Evolutionary conservation across 2,329 filamentous ascomycete species (phyloP).

Genomic region (Cercospora beticola): DNA sequence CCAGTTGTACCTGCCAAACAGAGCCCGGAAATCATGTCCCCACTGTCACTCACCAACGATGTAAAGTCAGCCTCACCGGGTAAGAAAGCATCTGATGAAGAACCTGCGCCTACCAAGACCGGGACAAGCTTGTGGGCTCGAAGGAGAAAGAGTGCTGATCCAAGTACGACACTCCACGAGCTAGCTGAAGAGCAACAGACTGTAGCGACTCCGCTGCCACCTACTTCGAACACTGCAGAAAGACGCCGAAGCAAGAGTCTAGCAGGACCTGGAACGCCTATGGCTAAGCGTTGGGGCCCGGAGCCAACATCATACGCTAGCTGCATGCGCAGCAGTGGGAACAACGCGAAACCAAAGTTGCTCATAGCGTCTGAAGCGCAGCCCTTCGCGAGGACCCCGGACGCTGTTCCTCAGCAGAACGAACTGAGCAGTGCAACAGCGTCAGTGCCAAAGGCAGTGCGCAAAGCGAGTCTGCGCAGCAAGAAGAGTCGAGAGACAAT

Average conservation of each 20-base stretch:
- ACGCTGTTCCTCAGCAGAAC: slow-evolving; percentile 42
- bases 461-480: slow-evolving; percentile 5
- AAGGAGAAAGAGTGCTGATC: neutral
- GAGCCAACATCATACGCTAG: slow-evolving; percentile 1
- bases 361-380: slow-evolving; percentile 36
- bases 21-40: neutral
- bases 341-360: neutral
- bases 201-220: slow-evolving; percentile 5
- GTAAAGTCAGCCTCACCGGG: neutral
- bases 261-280: slow-evolving; percentile 7
- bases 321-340: neutral
- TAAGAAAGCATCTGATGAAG: neutral
- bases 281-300: slow-evolving; percentile 4
- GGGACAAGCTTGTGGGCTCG: neutral
- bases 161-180: neutral
- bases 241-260: slow-evolving; percentile 21
- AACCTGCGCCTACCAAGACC: neutral
- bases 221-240: neutral
- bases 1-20: neutral
- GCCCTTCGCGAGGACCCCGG: slow-evolving; percentile 44
- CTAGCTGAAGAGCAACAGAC: slow-evolving; percentile 4
- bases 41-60: neutral
- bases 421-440: slow-evolving; percentile 29
- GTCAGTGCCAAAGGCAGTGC: slow-evolving; percentile 2
- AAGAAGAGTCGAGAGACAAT: slow-evolving; percentile 1